Conservation (phyloP, 2,329 filamentous ascomycete species). For the Cercospora zeae-maydis region DNA sequence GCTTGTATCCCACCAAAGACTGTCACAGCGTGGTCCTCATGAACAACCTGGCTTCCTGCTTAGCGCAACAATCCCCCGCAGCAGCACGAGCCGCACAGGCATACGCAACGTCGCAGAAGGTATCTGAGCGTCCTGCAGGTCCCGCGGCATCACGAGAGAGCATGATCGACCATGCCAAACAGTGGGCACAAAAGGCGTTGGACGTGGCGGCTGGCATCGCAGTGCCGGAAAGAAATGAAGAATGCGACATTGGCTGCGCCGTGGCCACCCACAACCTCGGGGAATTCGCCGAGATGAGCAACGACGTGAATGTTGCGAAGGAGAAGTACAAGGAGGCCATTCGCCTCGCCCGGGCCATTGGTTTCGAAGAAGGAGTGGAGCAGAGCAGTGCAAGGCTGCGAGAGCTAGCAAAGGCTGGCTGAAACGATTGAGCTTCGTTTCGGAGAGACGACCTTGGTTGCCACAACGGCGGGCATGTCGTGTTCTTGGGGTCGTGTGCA, state of each 20-base stretch:
- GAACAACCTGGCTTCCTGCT: constrained; percentile 74
- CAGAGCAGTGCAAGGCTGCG: constrained; percentile 42
- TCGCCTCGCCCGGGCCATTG: constrained; percentile 51
- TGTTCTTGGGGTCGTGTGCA: background rate
- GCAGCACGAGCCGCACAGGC: constrained; percentile 31
- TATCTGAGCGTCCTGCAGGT: constrained; percentile 38
- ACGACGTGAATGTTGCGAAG: constrained; percentile 61
- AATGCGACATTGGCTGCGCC: constrained; percentile 81
- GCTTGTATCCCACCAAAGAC: constrained; percentile 58
- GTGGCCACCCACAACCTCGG: constrained; percentile 83
- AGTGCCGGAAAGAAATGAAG: constrained; percentile 64
- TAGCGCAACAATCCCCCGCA: constrained; percentile 61
- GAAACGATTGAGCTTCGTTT: background rate
- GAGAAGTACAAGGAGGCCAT: constrained; percentile 67
- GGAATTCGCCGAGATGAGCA: constrained; percentile 74
- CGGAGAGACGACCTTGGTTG: background rate
- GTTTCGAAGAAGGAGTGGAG: constrained; percentile 46
- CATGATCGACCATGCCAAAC: constrained; percentile 65
- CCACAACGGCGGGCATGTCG: background rate
- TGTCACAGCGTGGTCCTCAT: constrained; percentile 83
- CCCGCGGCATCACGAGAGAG: constrained; percentile 52
- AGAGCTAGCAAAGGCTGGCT: constrained; percentile 30
- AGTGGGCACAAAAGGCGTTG: constrained; percentile 77
- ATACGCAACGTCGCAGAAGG: constrained; percentile 34
- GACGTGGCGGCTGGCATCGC: constrained; percentile 62